Evolutionary conservation across 176 grass and related monocot species (phyloP).

Genomic region (Triticum monococcum): DNA sequence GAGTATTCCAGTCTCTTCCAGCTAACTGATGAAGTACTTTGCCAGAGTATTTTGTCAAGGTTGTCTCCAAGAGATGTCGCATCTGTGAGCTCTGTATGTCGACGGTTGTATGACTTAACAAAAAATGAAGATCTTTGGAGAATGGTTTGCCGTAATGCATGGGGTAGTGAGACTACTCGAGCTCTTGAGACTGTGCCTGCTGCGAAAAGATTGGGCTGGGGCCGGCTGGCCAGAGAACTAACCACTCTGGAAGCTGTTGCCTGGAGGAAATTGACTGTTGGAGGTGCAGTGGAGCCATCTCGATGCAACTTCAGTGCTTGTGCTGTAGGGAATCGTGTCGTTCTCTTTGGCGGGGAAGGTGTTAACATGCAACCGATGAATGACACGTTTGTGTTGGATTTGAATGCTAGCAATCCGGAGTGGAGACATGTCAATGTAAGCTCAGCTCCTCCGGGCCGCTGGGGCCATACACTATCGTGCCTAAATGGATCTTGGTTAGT

Average conservation of each 20-base stretch:
- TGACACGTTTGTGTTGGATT: conserved; percentile 92
- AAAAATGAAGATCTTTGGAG: conserved; percentile 94
- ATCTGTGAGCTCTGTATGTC: conserved; percentile 85
- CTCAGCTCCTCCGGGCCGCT: conserved; percentile 76
- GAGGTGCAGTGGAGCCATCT: conserved; percentile 87
- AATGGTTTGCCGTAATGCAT: conserved; percentile 97
- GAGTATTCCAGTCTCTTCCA: conserved; percentile 84
- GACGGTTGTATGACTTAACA: conserved; percentile 54
- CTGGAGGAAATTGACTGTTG: conserved; percentile 82
- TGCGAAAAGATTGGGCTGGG: conserved; percentile 82
- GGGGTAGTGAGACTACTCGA: conserved; percentile 79
- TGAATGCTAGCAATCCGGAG: conserved; percentile 85
- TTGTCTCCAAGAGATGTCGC: conserved; percentile 92
- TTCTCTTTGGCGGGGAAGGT: conserved; percentile 91
- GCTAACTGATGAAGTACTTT: conserved; percentile 82
- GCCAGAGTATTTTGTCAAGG: conserved; percentile 74
- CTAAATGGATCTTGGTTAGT: conserved; percentile 92
- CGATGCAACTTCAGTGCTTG: conserved; percentile 95
- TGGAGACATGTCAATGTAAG: conserved; percentile 88
- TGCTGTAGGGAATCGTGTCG: conserved; percentile 88
- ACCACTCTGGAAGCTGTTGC: conserved; percentile 85
- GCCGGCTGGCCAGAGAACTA: conserved; percentile 75
- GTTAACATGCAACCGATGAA: conserved; percentile 99
- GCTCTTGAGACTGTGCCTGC: conserved; percentile 78
- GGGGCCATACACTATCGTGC: conserved; percentile 86